phyloP scores from a whole-genome alignment of 495 filamentous ascomycete species.

The Aspergillus steynii region DNA sequence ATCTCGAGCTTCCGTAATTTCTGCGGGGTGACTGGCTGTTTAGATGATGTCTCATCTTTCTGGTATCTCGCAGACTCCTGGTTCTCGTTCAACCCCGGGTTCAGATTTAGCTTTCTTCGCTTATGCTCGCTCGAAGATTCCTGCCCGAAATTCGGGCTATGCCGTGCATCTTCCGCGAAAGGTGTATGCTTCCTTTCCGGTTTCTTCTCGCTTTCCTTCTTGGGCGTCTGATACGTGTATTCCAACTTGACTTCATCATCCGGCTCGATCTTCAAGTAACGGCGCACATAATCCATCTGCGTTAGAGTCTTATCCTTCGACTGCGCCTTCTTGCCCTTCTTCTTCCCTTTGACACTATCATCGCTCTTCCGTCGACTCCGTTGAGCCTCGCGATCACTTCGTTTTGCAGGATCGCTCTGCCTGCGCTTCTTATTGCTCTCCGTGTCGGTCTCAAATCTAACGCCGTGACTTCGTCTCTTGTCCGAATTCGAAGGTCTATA shows the following conservation, averaged over 20 bases:
- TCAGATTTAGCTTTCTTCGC: conserved; percentile 23
- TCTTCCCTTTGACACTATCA: conserved; percentile 18
- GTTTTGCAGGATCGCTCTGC: conserved; percentile 13
- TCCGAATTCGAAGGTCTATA: conserved; percentile 21
- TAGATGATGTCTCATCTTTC: neutral
- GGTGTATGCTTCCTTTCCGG: neutral
- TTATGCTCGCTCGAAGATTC: conserved; percentile 16
- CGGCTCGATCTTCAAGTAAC: conserved; percentile 38
- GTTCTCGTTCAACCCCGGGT: conserved; percentile 5
- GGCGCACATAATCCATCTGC: conserved; percentile 49
- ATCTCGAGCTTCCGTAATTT: conserved; percentile 38
- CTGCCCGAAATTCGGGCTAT: neutral
- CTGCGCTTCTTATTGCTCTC: conserved; percentile 9
- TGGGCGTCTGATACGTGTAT: conserved; percentile 30
- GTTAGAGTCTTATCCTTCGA: conserved; percentile 46
- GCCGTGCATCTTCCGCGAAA: neutral
- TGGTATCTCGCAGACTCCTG: neutral
- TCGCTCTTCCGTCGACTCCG: conserved; percentile 23
- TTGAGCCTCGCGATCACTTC: neutral
- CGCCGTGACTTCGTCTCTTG: conserved; percentile 13
- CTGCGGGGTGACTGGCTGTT: conserved; percentile 33
- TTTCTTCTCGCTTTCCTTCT: conserved; percentile 11
- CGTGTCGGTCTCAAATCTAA: conserved; percentile 25
- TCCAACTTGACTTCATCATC: conserved; percentile 42
- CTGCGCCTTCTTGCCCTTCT: conserved; percentile 27